phyloP scores from a whole-genome alignment of 2,329 filamentous ascomycete species.

The Stemphylium vesicarium region DNA sequence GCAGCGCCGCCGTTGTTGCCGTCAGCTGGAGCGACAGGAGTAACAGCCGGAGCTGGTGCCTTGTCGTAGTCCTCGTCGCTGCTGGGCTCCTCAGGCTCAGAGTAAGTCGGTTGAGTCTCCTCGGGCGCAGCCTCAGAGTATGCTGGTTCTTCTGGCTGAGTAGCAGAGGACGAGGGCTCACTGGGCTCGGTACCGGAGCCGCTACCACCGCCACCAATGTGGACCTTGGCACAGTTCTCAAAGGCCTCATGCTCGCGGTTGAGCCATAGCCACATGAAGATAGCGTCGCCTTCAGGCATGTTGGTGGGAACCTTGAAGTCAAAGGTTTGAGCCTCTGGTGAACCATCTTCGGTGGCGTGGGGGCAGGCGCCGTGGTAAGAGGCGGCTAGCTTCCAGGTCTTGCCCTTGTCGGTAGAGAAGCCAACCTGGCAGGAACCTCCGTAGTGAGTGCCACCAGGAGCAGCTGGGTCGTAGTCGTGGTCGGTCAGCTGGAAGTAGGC shows the following conservation, averaged over 20 bases:
- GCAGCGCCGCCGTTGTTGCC: background rate
- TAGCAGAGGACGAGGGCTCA: slow-evolving; percentile 17
- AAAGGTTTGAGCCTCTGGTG: slow-evolving; percentile 52
- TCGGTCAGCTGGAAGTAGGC: slow-evolving; percentile 49
- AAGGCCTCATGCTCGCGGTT: slow-evolving; percentile 52
- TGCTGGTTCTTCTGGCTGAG: slow-evolving; percentile 18
- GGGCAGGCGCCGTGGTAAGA: slow-evolving; percentile 58
- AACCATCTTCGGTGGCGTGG: slow-evolving; percentile 47
- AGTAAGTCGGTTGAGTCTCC: slow-evolving; percentile 6
- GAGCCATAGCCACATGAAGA: slow-evolving; percentile 58
- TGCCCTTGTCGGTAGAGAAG: slow-evolving; percentile 52
- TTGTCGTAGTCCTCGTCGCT: slow-evolving; percentile 4
- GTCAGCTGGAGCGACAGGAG: no score
- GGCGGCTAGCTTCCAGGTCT: slow-evolving; percentile 54
- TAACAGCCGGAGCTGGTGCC: background rate
- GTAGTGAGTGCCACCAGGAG: slow-evolving; percentile 51
- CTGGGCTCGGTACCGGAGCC: slow-evolving; percentile 7
- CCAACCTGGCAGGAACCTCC: slow-evolving; percentile 58
- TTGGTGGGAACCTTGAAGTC: slow-evolving; percentile 54
- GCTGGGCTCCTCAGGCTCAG: slow-evolving; percentile 10
- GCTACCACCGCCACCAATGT: slow-evolving; percentile 44
- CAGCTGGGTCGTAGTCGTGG: slow-evolving; percentile 41
- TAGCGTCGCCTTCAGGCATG: slow-evolving; percentile 49
- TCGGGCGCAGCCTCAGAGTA: slow-evolving; percentile 19
- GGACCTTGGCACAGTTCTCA: slow-evolving; percentile 55